phyloP scores from a whole-genome alignment of 176 grass and related monocot species.

The Phragmites australis region DNA sequence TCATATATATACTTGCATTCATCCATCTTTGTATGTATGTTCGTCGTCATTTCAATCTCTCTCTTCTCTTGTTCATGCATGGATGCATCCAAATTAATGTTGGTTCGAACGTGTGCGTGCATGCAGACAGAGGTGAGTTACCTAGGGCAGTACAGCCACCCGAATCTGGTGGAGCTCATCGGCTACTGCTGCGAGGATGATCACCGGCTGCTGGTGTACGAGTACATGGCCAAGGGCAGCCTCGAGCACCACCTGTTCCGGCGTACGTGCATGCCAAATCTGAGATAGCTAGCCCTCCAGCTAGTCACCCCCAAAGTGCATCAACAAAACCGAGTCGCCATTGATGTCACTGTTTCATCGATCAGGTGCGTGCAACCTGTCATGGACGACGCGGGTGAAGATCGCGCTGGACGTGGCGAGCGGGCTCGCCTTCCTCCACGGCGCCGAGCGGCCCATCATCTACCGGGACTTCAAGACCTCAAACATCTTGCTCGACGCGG shows the following conservation, averaged over 20 bases:
- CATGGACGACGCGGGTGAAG: slow-evolving; percentile 56
- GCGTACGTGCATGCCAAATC: slow-evolving; percentile 53
- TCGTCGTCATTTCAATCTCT: too few relatives aligned
- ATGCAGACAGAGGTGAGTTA: slow-evolving; percentile 74
- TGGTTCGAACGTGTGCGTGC: too few relatives aligned
- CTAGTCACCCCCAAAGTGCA: too few relatives aligned
- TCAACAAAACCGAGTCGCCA: too few relatives aligned
- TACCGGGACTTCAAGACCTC: slow-evolving; percentile 91
- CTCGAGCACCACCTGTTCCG: slow-evolving; percentile 86
- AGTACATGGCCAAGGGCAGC: slow-evolving; percentile 82
- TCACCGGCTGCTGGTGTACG: slow-evolving; percentile 76
- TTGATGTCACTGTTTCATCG: too few relatives aligned
- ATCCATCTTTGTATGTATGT: not conserved
- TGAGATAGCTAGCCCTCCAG: too few relatives aligned
- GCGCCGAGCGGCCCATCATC: slow-evolving; percentile 57
- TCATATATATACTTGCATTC: too few relatives aligned
- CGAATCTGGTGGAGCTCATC: slow-evolving; percentile 69
- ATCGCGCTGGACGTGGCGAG: slow-evolving; percentile 59
- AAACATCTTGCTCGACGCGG: slow-evolving; percentile 75
- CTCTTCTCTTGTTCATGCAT: too few relatives aligned
- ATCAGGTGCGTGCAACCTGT: slow-evolving; percentile 45
- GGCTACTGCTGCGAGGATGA: slow-evolving; percentile 87
- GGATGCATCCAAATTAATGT: too few relatives aligned
- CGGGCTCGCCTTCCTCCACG: slow-evolving; percentile 82
- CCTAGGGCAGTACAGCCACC: slow-evolving; percentile 65